Percentiles rank a stretch among this genome's conserved stretches.
These are phyloP conservation scores for Gamsiella multidivaricata DNA, from an alignment of 192 early-diverging fungal species.

Conservation along the genomic window DNA sequence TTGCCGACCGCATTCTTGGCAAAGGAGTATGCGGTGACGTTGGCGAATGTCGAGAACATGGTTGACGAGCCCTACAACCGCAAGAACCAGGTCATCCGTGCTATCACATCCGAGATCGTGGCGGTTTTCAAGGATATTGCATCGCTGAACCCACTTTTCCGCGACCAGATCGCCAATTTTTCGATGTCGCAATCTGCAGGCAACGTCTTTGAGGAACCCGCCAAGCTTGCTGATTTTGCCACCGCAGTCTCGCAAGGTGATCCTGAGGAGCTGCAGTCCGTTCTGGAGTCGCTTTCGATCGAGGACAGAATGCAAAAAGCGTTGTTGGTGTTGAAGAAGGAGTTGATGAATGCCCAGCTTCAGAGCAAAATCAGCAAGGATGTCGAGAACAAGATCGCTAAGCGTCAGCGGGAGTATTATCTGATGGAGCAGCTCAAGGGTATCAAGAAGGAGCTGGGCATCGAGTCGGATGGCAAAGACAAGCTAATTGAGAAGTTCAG, in stretches of 20 bases:
- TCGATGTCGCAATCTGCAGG: slow-evolving; percentile 95
- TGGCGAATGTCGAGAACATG: slow-evolving; percentile 91
- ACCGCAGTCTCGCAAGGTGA: slow-evolving; percentile 96
- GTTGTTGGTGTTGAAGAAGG: slow-evolving; percentile 95
- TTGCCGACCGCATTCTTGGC: slow-evolving; percentile 58
- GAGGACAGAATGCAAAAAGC: slow-evolving; percentile 94
- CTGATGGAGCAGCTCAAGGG: slow-evolving; percentile 99
- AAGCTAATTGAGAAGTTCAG: slow-evolving; percentile 96
- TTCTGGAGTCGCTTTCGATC: slow-evolving; percentile 88
- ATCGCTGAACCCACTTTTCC: slow-evolving; percentile 91
- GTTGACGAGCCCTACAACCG: slow-evolving; percentile 85
- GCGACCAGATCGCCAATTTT: slow-evolving; percentile 98
- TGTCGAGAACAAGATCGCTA: slow-evolving; percentile 97
- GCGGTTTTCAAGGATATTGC: slow-evolving; percentile 98
- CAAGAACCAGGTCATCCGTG: slow-evolving; percentile 88
- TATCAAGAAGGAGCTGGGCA: slow-evolving; percentile 98
- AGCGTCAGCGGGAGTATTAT: slow-evolving; percentile 98
- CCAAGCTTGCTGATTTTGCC: slow-evolving; percentile 96
- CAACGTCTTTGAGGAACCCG: slow-evolving; percentile 94
- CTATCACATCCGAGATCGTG: slow-evolving; percentile 94
- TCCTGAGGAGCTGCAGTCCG: slow-evolving; percentile 90
- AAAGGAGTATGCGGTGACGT: slow-evolving; percentile 81
- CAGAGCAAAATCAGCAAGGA: slow-evolving; percentile 98
- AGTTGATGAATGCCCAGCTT: slow-evolving; percentile 96
- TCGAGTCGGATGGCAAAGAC: slow-evolving; percentile 98